Conservation (phyloP, 1,284 basidiomycete genomes). For the Wallemia ichthyophaga region DNA sequence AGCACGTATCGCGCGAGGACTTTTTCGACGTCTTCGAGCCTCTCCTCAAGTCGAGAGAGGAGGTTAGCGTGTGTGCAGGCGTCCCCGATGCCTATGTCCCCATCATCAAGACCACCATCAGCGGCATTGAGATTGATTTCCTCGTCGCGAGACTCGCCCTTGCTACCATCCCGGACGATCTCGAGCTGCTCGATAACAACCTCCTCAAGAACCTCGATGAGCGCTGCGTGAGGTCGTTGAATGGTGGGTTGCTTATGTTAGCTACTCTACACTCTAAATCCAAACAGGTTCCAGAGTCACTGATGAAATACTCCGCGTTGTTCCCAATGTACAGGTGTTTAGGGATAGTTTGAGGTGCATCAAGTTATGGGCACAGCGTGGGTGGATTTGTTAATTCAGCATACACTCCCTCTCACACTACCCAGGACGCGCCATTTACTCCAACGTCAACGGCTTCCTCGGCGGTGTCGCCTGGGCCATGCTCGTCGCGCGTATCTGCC, state of each 20-base stretch:
- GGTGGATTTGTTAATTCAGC: conserved; percentile 14
- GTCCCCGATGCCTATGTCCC: conserved; percentile 92
- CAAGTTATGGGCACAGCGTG: conserved; percentile 89
- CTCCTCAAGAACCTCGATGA: conserved; percentile 80
- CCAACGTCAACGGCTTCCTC: conserved; percentile 89
- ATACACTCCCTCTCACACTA: not conserved
- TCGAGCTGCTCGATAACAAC: conserved; percentile 70
- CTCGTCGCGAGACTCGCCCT: conserved; percentile 58
- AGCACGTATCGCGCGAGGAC: conserved; percentile 79
- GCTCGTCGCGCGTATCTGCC: conserved; percentile 91
- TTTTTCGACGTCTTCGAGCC: conserved; percentile 78
- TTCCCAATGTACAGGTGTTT: conserved; percentile 82
- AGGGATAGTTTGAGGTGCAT: conserved; percentile 81
- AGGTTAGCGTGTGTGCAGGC: conserved; percentile 41
- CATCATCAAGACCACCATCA: conserved; percentile 70
- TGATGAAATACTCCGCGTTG: conserved; percentile 79
- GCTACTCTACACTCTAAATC: conserved; percentile 3
- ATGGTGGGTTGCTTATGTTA: conserved; percentile 34
- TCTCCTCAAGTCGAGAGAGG: conserved; percentile 62
- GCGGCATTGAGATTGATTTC: conserved; percentile 77
- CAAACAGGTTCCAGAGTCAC: conserved; percentile 64
- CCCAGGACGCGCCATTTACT: conserved; percentile 75
- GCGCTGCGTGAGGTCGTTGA: conserved; percentile 72
- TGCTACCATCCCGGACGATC: conserved; percentile 61
- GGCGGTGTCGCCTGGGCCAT: conserved; percentile 98